Percentiles rank a stretch among this genome's conserved stretches.
phyloP scores from a whole-genome alignment of 2,329 filamentous ascomycete species.

The Pseudogymnoascus sp. region DNA sequence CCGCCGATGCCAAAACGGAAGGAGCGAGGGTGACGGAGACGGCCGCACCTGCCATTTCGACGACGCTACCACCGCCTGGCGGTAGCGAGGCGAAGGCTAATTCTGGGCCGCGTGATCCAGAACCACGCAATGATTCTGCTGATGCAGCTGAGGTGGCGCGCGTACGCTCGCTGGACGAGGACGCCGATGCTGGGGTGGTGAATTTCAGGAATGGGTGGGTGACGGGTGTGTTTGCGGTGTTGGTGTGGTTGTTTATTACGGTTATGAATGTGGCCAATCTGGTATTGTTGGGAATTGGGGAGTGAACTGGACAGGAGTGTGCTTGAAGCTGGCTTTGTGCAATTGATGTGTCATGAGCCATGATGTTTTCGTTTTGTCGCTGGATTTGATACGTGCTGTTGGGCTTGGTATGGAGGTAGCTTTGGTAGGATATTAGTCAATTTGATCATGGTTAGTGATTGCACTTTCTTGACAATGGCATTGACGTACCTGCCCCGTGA shows the following conservation, averaged over 20 bases:
- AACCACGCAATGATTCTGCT: background rate
- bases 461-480: background rate
- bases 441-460: constrained; percentile 21
- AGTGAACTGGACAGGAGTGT: background rate
- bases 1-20: constrained; percentile 12
- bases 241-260: constrained; percentile 67
- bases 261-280: constrained; percentile 73
- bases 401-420: background rate
- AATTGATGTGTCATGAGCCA: background rate
- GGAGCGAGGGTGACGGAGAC: background rate
- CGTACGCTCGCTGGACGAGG: constrained; percentile 22
- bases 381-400: background rate
- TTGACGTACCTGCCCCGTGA: background rate
- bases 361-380: background rate
- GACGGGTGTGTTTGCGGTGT: constrained; percentile 45
- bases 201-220: constrained; percentile 66
- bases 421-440: background rate
- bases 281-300: constrained; percentile 48
- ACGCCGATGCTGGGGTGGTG: constrained; percentile 19
- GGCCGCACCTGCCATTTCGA: constrained; percentile 3
- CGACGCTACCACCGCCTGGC: constrained; percentile 8
- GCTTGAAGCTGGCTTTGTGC: background rate
- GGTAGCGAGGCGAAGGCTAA: background rate
- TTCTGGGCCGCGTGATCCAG: background rate
- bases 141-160: background rate